Percentiles rank a stretch among this genome's conserved stretches.
Conservation (phyloP, 2,329 filamentous ascomycete species). For the Curvularia hawaiiensis region DNA sequence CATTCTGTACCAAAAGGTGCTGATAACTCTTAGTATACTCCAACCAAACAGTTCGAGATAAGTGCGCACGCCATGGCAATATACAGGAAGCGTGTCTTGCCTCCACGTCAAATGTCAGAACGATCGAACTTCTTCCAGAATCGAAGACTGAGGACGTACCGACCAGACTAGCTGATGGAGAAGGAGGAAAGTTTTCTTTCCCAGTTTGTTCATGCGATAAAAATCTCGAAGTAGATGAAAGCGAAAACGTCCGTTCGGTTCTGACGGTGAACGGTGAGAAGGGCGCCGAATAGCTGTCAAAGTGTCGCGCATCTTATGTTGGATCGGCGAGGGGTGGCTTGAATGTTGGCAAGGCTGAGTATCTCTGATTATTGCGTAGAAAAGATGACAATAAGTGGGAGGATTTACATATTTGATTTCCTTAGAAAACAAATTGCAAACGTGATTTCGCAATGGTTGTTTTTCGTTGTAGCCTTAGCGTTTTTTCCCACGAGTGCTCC, state of each 20-base stretch:
- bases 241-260: too few species aligned
- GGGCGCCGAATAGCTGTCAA: neutral
- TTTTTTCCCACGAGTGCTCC: too few species aligned
- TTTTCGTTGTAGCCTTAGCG: too few species aligned
- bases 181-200: neutral
- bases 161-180: neutral
- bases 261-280: neutral
- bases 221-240: neutral
- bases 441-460: neutral
- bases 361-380: neutral
- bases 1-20: neutral
- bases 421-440: too few species aligned
- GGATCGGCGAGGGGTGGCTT: neutral
- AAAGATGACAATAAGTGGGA: too few species aligned
- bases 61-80: neutral
- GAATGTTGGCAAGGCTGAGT: neutral
- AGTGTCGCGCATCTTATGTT: neutral
- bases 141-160: neutral
- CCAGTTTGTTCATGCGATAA: neutral
- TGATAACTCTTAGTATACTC: conserved; percentile 1
- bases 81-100: conserved; percentile 1
- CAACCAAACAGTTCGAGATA: neutral
- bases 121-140: neutral
- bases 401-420: too few species aligned
- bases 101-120: neutral